These are phyloP conservation scores for Cocos nucifera DNA, from an alignment of 176 grass and related monocot genomes.

Conservation along the genomic window DNA sequence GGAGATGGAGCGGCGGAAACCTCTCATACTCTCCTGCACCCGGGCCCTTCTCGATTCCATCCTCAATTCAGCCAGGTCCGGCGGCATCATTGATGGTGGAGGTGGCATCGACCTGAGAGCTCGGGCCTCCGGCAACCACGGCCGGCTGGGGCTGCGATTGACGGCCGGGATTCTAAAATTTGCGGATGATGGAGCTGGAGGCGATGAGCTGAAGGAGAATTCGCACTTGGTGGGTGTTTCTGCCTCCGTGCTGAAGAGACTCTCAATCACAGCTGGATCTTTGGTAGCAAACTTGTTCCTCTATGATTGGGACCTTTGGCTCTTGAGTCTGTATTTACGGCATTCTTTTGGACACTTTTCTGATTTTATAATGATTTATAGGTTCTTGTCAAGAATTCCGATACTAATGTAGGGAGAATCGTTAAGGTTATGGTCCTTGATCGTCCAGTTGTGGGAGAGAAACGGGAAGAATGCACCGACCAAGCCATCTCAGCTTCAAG, in stretches of 20 bases:
- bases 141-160: slow-evolving; percentile 34
- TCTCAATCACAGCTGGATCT: slow-evolving; percentile 59
- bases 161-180: slow-evolving; percentile 66
- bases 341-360: no score
- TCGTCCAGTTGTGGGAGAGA: slow-evolving; percentile 18
- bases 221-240: slow-evolving; percentile 51
- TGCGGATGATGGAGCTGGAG: background rate
- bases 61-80: slow-evolving; percentile 21
- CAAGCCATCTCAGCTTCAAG: slow-evolving; percentile 9
- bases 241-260: slow-evolving; percentile 40
- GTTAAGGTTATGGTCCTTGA: slow-evolving; percentile 61
- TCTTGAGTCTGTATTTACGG: no score
- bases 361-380: slow-evolving; percentile 20
- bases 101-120: background rate
- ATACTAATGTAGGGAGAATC: slow-evolving; percentile 74
- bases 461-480: slow-evolving; percentile 7
- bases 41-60: slow-evolving; percentile 70
- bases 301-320: no score
- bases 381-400: slow-evolving; percentile 86
- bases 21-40: slow-evolving; percentile 73
- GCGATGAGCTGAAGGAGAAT: slow-evolving; percentile 39
- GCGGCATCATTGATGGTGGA: background rate
- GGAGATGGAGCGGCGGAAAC: slow-evolving; percentile 45
- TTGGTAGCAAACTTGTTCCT: slow-evolving; percentile 23
- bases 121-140: background rate